These are phyloP conservation scores for Erythrophleum fordii DNA, from an alignment of 306 rosid genomes.

Conservation along the genomic window DNA sequence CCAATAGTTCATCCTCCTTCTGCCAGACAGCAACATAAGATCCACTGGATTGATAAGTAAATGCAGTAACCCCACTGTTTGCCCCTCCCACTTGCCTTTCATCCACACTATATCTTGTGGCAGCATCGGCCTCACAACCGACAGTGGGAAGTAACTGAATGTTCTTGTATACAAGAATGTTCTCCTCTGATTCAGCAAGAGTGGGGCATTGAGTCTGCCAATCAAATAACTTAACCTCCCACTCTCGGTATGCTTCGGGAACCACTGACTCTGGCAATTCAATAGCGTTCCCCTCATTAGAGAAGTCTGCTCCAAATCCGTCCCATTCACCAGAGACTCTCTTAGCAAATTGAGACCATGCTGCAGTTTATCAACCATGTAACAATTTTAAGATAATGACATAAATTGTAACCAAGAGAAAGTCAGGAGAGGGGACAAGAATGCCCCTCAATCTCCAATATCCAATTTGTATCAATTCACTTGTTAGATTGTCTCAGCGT, in stretches of 20 bases:
- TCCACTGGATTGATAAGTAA: conserved; percentile 85
- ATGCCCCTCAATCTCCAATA: background rate
- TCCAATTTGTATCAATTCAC: background rate
- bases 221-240: conserved; percentile 94
- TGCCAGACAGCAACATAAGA: conserved; percentile 81
- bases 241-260: conserved; percentile 87
- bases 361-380: conserved; percentile 40
- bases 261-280: conserved; percentile 91
- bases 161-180: conserved; percentile 60
- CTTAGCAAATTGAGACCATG: conserved; percentile 78
- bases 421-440: background rate
- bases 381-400: background rate
- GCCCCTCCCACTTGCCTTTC: conserved; percentile 65
- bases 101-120: conserved; percentile 67
- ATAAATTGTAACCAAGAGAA: background rate
- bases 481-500: background rate
- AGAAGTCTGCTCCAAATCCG: conserved; percentile 90
- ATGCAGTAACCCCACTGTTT: conserved; percentile 51
- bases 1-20: conserved; percentile 53
- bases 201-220: conserved; percentile 99
- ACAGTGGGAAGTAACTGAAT: conserved; percentile 88
- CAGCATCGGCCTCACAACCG: conserved; percentile 98
- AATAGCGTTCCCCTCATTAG: conserved; percentile 65
- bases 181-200: conserved; percentile 72
- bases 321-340: conserved; percentile 98